phyloP scores from a whole-genome alignment of 306 rosid genomes.

The Aeschynomene evenia region DNA sequence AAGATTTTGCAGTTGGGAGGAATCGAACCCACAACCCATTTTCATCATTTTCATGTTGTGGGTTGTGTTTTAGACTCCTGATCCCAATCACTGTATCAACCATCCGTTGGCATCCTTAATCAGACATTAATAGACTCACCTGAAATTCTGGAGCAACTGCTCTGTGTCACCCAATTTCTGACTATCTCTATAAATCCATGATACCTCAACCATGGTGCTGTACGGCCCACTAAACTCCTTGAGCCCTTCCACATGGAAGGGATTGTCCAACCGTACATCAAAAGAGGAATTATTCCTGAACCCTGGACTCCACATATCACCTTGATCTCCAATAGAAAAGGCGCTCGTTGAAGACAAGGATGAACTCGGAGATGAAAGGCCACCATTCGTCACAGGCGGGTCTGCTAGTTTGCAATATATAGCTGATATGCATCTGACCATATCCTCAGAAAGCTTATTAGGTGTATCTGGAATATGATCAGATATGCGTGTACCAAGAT shows the following conservation, averaged over 20 bases:
- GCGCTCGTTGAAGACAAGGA: conserved; percentile 66
- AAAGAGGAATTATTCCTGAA: conserved; percentile 62
- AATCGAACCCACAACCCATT: no score
- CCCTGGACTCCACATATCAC: conserved; percentile 78
- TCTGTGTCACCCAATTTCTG: conserved; percentile 65
- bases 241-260: conserved; percentile 82
- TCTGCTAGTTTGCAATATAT: conserved; percentile 85
- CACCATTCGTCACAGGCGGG: conserved; percentile 57
- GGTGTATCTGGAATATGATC: conserved; percentile 81
- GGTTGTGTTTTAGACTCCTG: no score
- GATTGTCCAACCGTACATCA: conserved; percentile 75
- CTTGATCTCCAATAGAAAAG: conserved; percentile 69
- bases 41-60: no score
- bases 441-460: conserved; percentile 80
- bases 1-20: no score
- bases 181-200: conserved; percentile 74
- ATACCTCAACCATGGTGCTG: conserved; percentile 91
- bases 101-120: no score
- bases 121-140: conserved; percentile 40
- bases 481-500: conserved; percentile 67
- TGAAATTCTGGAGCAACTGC: conserved; percentile 76
- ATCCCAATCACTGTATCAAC: no score
- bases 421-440: conserved; percentile 84
- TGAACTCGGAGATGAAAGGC: conserved; percentile 79
- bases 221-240: conserved; percentile 86